Evolutionary conservation across 2,329 filamentous ascomycete genomes (phyloP), one percentile per base, ranked within the genome.

Genomic region (Neopestalotiopsis rosae): DNA sequence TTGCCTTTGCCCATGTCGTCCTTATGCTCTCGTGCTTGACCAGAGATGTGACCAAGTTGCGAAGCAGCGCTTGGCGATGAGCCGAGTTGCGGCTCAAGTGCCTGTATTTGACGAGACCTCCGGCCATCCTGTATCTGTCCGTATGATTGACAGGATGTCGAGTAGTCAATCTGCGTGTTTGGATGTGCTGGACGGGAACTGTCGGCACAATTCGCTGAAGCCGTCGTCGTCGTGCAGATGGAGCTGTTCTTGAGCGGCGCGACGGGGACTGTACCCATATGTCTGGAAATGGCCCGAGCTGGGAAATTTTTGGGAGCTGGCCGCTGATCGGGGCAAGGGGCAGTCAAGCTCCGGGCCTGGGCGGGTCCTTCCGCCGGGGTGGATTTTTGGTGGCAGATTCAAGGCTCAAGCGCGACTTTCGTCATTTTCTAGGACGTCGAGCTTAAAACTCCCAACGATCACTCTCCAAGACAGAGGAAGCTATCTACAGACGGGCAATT

Each of bases 1-100:
- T 99, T 62, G 96, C 96, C 84, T 98, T 98, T 80, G 92, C 91
- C 88, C 93, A 98, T 83, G 96, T 97, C 65, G 96, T 99, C 72
- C 92, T 91, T 84, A 99, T 97, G 72, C 94, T 91, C 85, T 99
- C 96, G 82, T 97, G 90, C 81, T 93, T 88, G 83, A 99, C 92
- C 74, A 99, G 92, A 67, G 95, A 96, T 74, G 95, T 97, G 80
- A 98, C 95, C 71, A 99, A 87, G 83, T 98, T 98, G 78, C 96
- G 94, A 74, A 99, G 91, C 75, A 99, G 90, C 66, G 96, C 95
- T 84, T 95, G 90, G 79, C 96, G 90, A 80, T 98, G 96, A 67
- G 95, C 86, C 65, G 94, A 97, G 74, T 90, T 88, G 75, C 96
- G 94, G 82, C 91, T 91, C 71, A 99, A 86, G 82, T 97, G 93